Evolutionary conservation across 164 flowering plant genomes (phyloP), one percentile per base, ranked within the genome.

Genomic region (Houttuynia cordata): DNA sequence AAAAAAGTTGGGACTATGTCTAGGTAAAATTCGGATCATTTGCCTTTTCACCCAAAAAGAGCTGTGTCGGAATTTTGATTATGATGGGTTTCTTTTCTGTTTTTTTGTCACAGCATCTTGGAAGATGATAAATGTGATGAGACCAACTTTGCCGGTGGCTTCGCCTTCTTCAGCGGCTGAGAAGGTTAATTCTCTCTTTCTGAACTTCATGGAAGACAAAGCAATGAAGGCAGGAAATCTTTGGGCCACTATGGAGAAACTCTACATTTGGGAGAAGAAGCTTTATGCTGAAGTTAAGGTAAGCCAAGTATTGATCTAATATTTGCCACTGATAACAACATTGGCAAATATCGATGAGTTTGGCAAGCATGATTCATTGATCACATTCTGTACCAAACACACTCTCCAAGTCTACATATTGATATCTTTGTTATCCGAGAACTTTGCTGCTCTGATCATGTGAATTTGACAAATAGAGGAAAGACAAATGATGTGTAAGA

Each of bases 271-370:
- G 99, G 99, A 91, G 82, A 94, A 88, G 78, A 94, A 94, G 66
- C 87, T 94, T 39, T 87, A 78, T 60, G 76, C 81, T 19, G 99
- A 94, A 82, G 97, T 94, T 21, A 94, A 91, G 96, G 99, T 94
- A 76, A 65, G 71, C 24, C 52, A 1, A 30, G 6, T 6, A n/a
- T n/a, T n/a, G n/a, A n/a, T n/a, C n/a, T n/a, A 30, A 30, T 30
- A 30, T 30, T 30, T 30, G 37, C 6, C 37, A 6, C 6, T 30
- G 37, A 6, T 2, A 6, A 30, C 37, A 30, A 30, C 37, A 30
- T 30, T 30, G 64, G 10, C 50, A 23, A n/a, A n/a, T 50, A 60
- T 17, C 58, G 63, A 30, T 58, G 21, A 56, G 21, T 53, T 24
- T 57, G 53, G 7, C 42, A 25, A 22, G 19, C 61, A 24, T 40